These are phyloP conservation scores for Pseudogymnoascus sp. DNA, from an alignment of 2,329 filamentous ascomycete species.

Conservation along the genomic window DNA sequence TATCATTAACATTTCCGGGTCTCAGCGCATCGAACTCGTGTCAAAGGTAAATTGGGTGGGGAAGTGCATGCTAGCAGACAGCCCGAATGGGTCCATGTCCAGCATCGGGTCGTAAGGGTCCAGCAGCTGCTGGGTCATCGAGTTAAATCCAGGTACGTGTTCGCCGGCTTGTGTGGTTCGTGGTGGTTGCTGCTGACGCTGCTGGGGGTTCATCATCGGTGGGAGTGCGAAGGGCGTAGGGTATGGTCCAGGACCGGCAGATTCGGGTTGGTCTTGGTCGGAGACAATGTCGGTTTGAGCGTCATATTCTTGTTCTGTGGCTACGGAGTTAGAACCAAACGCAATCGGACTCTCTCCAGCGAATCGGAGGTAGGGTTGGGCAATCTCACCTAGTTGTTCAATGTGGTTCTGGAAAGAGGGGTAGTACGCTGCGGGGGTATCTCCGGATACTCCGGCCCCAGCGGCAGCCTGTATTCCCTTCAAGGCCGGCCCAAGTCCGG, in stretches of 20 bases:
- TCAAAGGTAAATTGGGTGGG: slow-evolving; percentile 75
- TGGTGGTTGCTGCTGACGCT: slow-evolving; percentile 19
- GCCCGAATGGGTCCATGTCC: slow-evolving; percentile 86
- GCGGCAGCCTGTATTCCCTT: slow-evolving; percentile 26
- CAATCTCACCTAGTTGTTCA: slow-evolving; percentile 84
- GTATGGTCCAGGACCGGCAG: slow-evolving; percentile 60
- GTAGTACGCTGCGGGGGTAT: slow-evolving; percentile 55
- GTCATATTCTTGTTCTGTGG: slow-evolving; percentile 93
- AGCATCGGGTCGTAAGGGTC: slow-evolving; percentile 77
- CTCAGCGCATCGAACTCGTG: slow-evolving; percentile 30
- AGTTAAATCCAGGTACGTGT: slow-evolving; percentile 10
- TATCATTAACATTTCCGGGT: slow-evolving; percentile 21
- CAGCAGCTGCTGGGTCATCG: slow-evolving; percentile 37
- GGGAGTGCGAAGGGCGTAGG: slow-evolving; percentile 46
- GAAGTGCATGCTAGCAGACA: slow-evolving; percentile 93
- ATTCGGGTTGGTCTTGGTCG: slow-evolving; percentile 63
- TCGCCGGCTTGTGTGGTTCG: slow-evolving; percentile 33
- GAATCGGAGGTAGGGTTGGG: slow-evolving; percentile 40
- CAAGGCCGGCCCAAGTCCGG: slow-evolving; percentile 20
- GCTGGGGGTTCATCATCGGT: slow-evolving; percentile 25
- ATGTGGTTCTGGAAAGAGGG: slow-evolving; percentile 89
- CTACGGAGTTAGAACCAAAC: slow-evolving; percentile 59
- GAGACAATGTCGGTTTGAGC: slow-evolving; percentile 83
- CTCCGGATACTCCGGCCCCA: slow-evolving; percentile 31
- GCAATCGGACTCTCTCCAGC: slow-evolving; percentile 49